A percentile compares a stretch with the other conserved stretches of the same genome.
phyloP scores from a whole-genome alignment of 129 eudicot genomes.

The Tagetes patula region DNA sequence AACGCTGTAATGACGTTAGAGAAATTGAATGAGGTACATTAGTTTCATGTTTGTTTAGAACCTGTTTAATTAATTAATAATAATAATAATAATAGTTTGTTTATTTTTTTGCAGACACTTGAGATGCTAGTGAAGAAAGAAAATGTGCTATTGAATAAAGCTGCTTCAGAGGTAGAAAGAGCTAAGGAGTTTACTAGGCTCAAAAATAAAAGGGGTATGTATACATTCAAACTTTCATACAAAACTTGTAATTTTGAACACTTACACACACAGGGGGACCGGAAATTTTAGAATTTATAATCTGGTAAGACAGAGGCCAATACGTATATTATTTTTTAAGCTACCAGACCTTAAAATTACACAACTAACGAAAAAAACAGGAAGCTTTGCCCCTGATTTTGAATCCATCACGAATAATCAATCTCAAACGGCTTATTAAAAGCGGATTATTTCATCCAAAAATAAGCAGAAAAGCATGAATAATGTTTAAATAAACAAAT shows the following conservation, averaged over 20 bases:
- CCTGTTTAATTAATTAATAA: too few species aligned
- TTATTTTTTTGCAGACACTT: slow-evolving; percentile 35
- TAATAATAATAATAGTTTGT: too few species aligned
- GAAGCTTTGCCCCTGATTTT: too few species aligned
- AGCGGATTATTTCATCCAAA: not conserved
- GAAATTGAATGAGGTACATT: slow-evolving; percentile 56
- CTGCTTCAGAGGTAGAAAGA: slow-evolving; percentile 44
- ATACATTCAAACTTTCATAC: too few species aligned
- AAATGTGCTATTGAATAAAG: slow-evolving; percentile 45
- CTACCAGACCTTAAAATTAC: too few species aligned
- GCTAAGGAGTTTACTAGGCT: slow-evolving; percentile 48
- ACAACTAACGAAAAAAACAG: too few species aligned
- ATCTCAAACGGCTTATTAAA: too few species aligned
- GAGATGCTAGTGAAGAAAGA: slow-evolving; percentile 50
- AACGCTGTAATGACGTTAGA: slow-evolving; percentile 48
- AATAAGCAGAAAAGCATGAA: not conserved
- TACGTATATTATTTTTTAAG: too few species aligned
- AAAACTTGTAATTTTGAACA: too few species aligned
- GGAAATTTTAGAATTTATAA: too few species aligned
- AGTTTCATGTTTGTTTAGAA: not conserved
- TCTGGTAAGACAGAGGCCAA: too few species aligned
- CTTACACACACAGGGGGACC: too few species aligned
- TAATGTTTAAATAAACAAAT: not conserved
- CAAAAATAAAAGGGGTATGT: slow-evolving; percentile 48
- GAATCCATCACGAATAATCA: not conserved